Base-by-base conservation (phyloP, 495 filamentous ascomycete species). In the Aspergillus avenaceus region DNA sequence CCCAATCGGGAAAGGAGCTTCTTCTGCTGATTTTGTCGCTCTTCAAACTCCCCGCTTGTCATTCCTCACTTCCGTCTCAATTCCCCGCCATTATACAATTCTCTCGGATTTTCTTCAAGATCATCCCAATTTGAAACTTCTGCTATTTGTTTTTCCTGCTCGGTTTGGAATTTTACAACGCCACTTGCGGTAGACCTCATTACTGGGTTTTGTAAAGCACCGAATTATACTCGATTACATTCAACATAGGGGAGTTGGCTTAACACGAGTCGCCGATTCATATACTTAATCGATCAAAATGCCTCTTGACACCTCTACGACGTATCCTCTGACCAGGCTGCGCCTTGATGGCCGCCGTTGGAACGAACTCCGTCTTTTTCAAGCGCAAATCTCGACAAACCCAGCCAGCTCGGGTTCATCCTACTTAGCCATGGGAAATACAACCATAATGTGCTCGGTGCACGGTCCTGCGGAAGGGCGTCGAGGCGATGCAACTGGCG, bases 341-440 rank as follows among this genome's bases (percentile, higher is more conserved):
- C 90, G 91, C 63, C 87, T 95, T 57, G 91, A 96, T 67, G 91
- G 93, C 50, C 88, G 93, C 8, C 83, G 93, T 40, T 99, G 95
- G 95, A 99, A 99, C 72, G 93, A 99, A 68, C 84, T 97, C 34
- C 90, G 93, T 23, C 85, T 88, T 25, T 75, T 97, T 37, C 82
- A 86, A 70, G 92, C 87, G 29, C 88, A 95, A 69, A 90, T 97
- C 64, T 87, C 84, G 34, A 96, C 89, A 18, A 92, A 96, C 69
- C 83, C 90, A 22, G 83, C 90, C 48, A 89, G 91, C 25, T 93
- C 96, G 45, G 93, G 93, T 9, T 91, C 86, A 21, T 84, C 82
- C 44, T 96, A 95, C 67, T 77, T 97, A 19, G 87, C 93, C 59
- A 93, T 95, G 85, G 93, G 93, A 51, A 95, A 97, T 64, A 98